Conservation (phyloP, 2,329 filamentous ascomycete species). For the Xylaria sp. region DNA sequence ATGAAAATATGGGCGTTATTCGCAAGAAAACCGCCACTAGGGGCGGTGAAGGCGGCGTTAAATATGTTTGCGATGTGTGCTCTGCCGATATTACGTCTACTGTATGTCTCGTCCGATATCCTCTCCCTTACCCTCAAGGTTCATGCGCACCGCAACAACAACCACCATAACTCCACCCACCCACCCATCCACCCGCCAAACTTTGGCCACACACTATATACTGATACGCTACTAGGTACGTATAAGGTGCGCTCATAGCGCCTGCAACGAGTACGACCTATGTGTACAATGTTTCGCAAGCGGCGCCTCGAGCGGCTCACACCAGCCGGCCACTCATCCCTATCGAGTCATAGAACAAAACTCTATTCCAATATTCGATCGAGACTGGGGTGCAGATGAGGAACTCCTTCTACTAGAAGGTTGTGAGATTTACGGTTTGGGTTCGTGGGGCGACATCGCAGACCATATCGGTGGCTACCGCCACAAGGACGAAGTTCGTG, state of each 20-base stretch:
- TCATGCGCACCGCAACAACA: not conserved
- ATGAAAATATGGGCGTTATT: conserved; percentile 82
- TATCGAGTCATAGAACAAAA: conserved; percentile 98
- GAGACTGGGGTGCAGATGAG: conserved; percentile 97
- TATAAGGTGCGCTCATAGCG: conserved; percentile 85
- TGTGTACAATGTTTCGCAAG: conserved; percentile 94
- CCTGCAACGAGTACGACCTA: conserved; percentile 93
- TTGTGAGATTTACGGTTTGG: conserved; percentile 93
- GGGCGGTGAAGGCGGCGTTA: conserved; percentile 87
- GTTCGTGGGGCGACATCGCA: conserved; percentile 97
- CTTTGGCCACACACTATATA: not conserved
- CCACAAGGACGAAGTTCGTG: conserved; percentile 92
- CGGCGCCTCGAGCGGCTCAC: conserved; percentile 81
- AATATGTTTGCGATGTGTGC: conserved; percentile 98
- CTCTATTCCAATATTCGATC: conserved; percentile 94
- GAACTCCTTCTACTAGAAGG: conserved; percentile 93
- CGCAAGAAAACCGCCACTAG: conserved; percentile 91
- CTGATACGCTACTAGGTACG: conserved; percentile 71
- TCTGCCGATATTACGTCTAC: conserved; percentile 97
- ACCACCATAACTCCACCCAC: not conserved
- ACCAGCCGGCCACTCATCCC: conserved; percentile 86
- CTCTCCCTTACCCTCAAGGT: not conserved
- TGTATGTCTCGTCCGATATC: conserved; percentile 62
- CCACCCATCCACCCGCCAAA: not conserved
- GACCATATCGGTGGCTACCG: conserved; percentile 97